Conservation (phyloP, 2,329 filamentous ascomycete species). For the Phaeosphaeria sp. region DNA sequence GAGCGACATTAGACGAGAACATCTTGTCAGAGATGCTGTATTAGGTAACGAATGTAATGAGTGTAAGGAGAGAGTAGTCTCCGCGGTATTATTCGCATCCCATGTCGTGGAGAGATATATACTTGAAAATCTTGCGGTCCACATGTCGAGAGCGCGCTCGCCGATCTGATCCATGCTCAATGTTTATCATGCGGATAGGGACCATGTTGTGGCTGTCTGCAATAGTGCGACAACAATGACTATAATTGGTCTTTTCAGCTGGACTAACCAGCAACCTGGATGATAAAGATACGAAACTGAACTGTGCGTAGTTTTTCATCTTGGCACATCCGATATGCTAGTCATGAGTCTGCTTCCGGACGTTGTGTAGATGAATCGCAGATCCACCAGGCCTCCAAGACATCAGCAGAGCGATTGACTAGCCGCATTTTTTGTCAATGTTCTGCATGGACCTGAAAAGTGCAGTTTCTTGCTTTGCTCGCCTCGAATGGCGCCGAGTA, state of each 20-base stretch:
- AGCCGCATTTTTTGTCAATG: not conserved
- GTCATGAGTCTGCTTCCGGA: not conserved
- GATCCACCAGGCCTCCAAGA: not conserved
- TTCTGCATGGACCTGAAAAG: not conserved
- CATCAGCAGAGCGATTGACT: not conserved
- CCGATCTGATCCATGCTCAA: not conserved
- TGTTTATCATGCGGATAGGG: not conserved
- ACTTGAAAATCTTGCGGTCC: not conserved
- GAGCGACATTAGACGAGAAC: constrained; percentile 1
- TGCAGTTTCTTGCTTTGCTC: not conserved
- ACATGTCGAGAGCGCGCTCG: not conserved
- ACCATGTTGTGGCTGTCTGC: not conserved
- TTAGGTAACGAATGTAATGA: not conserved
- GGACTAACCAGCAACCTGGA: not conserved
- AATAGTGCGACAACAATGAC: not conserved
- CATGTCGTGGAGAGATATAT: not conserved
- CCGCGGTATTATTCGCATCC: not conserved
- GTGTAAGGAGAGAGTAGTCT: not conserved
- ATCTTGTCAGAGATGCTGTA: constrained; percentile 2
- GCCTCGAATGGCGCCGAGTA: not conserved
- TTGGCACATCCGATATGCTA: not conserved
- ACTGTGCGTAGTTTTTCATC: not conserved
- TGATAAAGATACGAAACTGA: not conserved
- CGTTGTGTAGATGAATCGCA: not conserved
- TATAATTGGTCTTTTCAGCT: not conserved